Evolutionary conservation across 2,329 filamentous ascomycete species (phyloP), one percentile per base, ranked within the genome.

Genomic region (Ophiosphaerella narmari): DNA sequence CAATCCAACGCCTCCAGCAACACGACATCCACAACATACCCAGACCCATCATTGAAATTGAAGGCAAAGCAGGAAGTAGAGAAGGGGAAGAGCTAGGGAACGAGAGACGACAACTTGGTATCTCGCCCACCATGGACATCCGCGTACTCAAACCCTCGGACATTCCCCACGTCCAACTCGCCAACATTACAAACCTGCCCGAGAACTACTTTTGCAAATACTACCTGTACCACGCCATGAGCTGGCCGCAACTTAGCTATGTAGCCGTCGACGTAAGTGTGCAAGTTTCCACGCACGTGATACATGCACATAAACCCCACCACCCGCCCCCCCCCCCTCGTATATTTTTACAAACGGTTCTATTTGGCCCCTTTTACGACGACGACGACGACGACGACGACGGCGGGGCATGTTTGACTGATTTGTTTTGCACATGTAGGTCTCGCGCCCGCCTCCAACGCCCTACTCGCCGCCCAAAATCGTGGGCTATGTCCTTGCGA

Each of bases 151-250:
- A 85, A 61, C 81, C 90, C 58, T 88, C 86, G 57, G 90, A 95
- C 77, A 89, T 95, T 60, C 90, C 90, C 61, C 87, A 94, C 71
- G 91, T 99, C 72, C 94, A 99, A 79, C 91, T 95, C 76, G 93
- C 93, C 72, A 97, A 99, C 81, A 92, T 99, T 73, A 96, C 95
- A 74, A 99, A 99, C 80, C 84, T 99, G 46, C 94, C 94, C 60
- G 94, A 99, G 77, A 99, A 99, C 82, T 99, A 99, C 84, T 97
- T 97, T 75, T 90, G 96, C 78, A 99, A 99, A 83, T 99, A 99
- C 83, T 99, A 99, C 80, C 86, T 99, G 70, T 99, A 99, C 84
- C 94, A 99, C 77, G 92, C 93, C 13, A 86, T 97, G 62, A 96
- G 91, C 65, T 99, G 94, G 94, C 94, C 94, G 39, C 93, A 97